Conservation (phyloP, 2,329 filamentous ascomycete genomes). For the Chaetomiaceae sp. region DNA sequence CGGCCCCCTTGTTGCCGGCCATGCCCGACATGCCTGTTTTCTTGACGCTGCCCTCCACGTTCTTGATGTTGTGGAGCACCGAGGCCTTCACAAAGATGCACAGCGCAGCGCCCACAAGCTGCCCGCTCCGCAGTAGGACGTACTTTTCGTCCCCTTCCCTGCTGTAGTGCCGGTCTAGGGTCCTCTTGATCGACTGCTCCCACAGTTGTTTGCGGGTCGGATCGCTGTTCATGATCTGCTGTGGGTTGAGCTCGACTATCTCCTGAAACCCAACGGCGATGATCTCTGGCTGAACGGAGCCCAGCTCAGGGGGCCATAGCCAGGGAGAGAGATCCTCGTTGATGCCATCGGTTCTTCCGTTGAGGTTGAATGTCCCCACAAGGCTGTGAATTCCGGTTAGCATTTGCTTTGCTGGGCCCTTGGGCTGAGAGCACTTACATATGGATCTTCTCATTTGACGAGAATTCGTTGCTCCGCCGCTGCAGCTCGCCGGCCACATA, state of each 20-base stretch:
- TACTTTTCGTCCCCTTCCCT: slow-evolving; percentile 69
- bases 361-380: slow-evolving; percentile 91
- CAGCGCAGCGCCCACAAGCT: slow-evolving; percentile 88
- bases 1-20: slow-evolving; percentile 96
- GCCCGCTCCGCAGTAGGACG: slow-evolving; percentile 83
- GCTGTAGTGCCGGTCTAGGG: slow-evolving; percentile 68
- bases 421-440: slow-evolving; percentile 51
- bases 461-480: slow-evolving; percentile 66
- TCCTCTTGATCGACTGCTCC: slow-evolving; percentile 76
- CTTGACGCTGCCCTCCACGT: slow-evolving; percentile 93
- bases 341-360: slow-evolving; percentile 76
- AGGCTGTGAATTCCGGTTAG: slow-evolving; percentile 37
- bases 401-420: not conserved
- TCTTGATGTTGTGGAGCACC: slow-evolving; percentile 77
- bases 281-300: slow-evolving; percentile 70
- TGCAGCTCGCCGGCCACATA: slow-evolving; percentile 73
- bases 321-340: slow-evolving; percentile 77
- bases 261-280: slow-evolving; percentile 93
- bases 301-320: slow-evolving; percentile 64
- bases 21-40: slow-evolving; percentile 94
- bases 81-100: slow-evolving; percentile 86
- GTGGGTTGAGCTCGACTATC: slow-evolving; percentile 94
- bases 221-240: slow-evolving; percentile 99
- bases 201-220: slow-evolving; percentile 78
- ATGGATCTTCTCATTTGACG: slow-evolving; percentile 66